These are phyloP conservation scores for Volvariella volvacea DNA, from an alignment of 1,284 basidiomycete genomes.

Conservation along the genomic window DNA sequence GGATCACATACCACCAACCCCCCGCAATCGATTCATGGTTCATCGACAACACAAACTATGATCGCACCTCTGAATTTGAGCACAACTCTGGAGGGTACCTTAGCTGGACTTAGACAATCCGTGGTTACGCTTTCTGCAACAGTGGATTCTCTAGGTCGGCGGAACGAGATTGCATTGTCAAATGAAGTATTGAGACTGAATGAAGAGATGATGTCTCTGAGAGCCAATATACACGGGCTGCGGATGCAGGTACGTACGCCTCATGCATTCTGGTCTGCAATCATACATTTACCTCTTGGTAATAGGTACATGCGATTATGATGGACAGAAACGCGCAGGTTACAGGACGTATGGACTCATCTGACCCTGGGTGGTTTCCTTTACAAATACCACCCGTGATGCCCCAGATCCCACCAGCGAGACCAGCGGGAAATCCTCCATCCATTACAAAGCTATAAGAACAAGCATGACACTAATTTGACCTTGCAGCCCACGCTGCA, in stretches of 20 bases:
- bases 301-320: slow-evolving; percentile 54
- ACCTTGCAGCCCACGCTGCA: slow-evolving; percentile 21
- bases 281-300: background rate
- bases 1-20: background rate
- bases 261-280: background rate
- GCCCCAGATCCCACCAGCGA: slow-evolving; percentile 1
- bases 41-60: slow-evolving; percentile 10
- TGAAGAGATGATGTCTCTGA: slow-evolving; percentile 71
- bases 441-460: slow-evolving; percentile 26
- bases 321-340: slow-evolving; percentile 58
- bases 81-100: slow-evolving; percentile 52
- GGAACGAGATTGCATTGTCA: slow-evolving; percentile 58
- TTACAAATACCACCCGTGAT: too few species aligned
- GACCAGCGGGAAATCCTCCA: slow-evolving; percentile 11
- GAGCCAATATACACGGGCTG: slow-evolving; percentile 70
- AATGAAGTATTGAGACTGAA: slow-evolving; percentile 68
- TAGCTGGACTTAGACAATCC: slow-evolving; percentile 54
- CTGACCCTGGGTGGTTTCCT: slow-evolving; percentile 15
- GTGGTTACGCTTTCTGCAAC: slow-evolving; percentile 51
- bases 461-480: background rate
- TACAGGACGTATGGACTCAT: slow-evolving; percentile 29
- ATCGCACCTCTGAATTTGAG: slow-evolving; percentile 56
- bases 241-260: slow-evolving; percentile 62
- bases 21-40: background rate
- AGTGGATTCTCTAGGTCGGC: slow-evolving; percentile 57